Percentiles rank a stretch among this genome's conserved stretches.
phyloP scores from a whole-genome alignment of 768 basidiomycete species.

The Leccinum longicurvipes region DNA sequence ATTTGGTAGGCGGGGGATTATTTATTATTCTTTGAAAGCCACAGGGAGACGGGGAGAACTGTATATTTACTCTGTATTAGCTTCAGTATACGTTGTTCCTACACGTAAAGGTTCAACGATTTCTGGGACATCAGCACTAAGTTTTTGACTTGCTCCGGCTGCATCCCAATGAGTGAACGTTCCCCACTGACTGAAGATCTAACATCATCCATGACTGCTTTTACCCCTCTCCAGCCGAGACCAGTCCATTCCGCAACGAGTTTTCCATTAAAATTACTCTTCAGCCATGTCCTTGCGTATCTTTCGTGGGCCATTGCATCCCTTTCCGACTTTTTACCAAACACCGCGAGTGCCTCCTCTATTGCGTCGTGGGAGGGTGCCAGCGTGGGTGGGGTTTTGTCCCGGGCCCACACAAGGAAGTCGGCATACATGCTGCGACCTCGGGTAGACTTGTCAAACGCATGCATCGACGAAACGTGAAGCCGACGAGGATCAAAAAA shows the following conservation, averaged over 20 bases:
- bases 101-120: slow-evolving; percentile 16
- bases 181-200: slow-evolving; percentile 45
- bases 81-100: slow-evolving; percentile 12
- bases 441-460: slow-evolving; percentile 42
- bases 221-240: slow-evolving; percentile 45
- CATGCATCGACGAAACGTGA: slow-evolving; percentile 27
- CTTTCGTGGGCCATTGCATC: slow-evolving; percentile 35
- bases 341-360: slow-evolving; percentile 49
- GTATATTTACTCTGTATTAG: neutral
- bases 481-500: slow-evolving; percentile 48
- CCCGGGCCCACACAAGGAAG: slow-evolving; percentile 51
- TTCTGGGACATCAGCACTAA: slow-evolving; percentile 37
- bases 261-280: slow-evolving; percentile 46
- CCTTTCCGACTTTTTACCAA: slow-evolving; percentile 49
- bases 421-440: slow-evolving; percentile 55
- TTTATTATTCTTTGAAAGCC: neutral
- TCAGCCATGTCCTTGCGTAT: slow-evolving; percentile 33
- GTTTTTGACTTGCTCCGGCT: slow-evolving; percentile 39
- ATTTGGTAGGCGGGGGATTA: slow-evolving; percentile 23
- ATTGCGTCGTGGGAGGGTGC: slow-evolving; percentile 19
- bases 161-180: slow-evolving; percentile 39
- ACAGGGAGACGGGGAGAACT: neutral
- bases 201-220: slow-evolving; percentile 51
- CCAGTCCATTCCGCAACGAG: slow-evolving; percentile 55
- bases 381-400: slow-evolving; percentile 14